Base-by-base conservation (phyloP, 768 basidiomycete species). In the Termitomyces sp. region DNA sequence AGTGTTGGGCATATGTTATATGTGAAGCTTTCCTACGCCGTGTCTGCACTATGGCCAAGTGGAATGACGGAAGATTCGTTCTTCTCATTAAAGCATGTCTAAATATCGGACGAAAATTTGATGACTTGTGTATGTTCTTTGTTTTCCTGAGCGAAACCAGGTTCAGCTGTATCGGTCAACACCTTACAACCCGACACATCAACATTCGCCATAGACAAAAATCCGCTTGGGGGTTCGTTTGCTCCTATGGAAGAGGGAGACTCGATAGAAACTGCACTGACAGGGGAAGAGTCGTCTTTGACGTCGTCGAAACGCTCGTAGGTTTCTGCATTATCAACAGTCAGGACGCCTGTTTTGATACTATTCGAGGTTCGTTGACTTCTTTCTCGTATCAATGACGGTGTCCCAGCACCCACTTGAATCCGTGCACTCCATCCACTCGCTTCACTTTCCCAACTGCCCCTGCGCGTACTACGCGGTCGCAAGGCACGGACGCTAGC, bases 401-500 rank as follows among this genome's bases (percentile, higher is more conserved):
- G 74, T 5, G 81, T 77, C 29, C 80, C 81, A 8, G 78, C 74
- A 3, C 77, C 80, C 20, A 71, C 73, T 48, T 83, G 83, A 36
- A 89, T 74, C 63, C 81, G 77, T 6, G 94, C 92, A 70, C 92
- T 94, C 93, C 93, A 96, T 47, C 89, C 83, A 65, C 91, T 94
- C 31, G 84, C 88, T 69, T 89, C 90, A 67, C 94, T 95, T 67
- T 92, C 96, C 91, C 94, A 96, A 68, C 94, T 96, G 0, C 91
- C 90, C 67, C 92, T 80, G 67, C 94, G 81, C 9, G 91, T 92
- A 73, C 91, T 92, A 60, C 94, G 78, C 1, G 92, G 92, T 62
- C 94, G 78, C 67, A 97, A 76, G n/a, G 95, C 96, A 7, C 94
- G 82, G 31, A 97, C 87, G 68, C 92, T 94, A 1, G 95, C 95